These are phyloP conservation scores for Nemania diffusa DNA, from an alignment of 2,329 filamentous ascomycete genomes.

Conservation along the genomic window DNA sequence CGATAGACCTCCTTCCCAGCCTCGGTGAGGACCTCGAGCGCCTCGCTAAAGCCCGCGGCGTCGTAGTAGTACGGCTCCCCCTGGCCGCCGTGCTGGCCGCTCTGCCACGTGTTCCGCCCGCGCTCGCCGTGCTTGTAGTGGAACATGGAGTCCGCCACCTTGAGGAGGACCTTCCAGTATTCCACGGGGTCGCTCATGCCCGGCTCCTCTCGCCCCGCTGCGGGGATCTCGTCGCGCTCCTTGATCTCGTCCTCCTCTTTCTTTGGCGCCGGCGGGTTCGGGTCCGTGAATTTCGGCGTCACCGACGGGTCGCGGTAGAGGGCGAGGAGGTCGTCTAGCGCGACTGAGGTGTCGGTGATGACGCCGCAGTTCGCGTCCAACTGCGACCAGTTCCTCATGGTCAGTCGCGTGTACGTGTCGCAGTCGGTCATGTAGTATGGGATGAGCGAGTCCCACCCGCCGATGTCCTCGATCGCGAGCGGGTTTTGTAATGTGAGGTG, in stretches of 20 bases:
- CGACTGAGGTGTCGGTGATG: constrained; percentile 58
- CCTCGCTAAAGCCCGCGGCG: constrained; percentile 49
- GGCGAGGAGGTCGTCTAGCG: constrained; percentile 58
- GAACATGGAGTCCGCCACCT: constrained; percentile 52
- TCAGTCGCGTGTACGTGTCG: constrained; percentile 63
- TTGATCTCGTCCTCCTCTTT: constrained; percentile 26
- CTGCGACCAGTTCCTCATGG: constrained; percentile 58
- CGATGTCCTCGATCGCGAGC: constrained; percentile 59
- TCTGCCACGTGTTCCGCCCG: constrained; percentile 57
- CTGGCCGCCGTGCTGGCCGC: constrained; percentile 53
- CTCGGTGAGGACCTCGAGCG: constrained; percentile 50
- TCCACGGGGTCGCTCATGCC: constrained; percentile 44
- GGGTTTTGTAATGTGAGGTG: constrained; percentile 67
- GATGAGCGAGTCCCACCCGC: constrained; percentile 68
- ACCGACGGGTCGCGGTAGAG: constrained; percentile 57
- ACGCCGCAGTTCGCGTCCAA: constrained; percentile 54
- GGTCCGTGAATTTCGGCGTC: constrained; percentile 52
- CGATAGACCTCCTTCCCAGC: constrained; percentile 49
- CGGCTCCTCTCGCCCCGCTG: constrained; percentile 9
- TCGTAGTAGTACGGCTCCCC: constrained; percentile 58
- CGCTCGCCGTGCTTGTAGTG: constrained; percentile 55
- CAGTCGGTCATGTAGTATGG: constrained; percentile 69
- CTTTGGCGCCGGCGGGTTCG: constrained; percentile 50
- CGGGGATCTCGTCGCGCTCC: constrained; percentile 20
- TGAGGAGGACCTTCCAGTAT: constrained; percentile 46